These are phyloP conservation scores for Aspergillus sp. DNA, from an alignment of 2,329 filamentous ascomycete species.

Conservation along the genomic window DNA sequence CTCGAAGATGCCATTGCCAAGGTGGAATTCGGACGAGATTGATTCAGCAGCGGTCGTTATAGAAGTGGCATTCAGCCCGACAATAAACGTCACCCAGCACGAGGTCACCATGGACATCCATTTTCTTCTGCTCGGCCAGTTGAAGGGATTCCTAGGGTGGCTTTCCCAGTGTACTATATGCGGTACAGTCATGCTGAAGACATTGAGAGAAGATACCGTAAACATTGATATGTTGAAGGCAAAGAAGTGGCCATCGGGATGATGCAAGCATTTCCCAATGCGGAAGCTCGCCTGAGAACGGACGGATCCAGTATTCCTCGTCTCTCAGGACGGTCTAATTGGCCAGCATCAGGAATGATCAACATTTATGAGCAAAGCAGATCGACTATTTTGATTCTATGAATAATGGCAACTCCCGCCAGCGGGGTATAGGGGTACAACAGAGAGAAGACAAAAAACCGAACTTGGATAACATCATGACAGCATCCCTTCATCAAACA, in stretches of 20 bases:
- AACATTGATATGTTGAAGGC: too few species aligned
- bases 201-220: too few species aligned
- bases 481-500: background rate
- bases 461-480: background rate
- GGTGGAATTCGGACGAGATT: constrained; percentile 14
- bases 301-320: background rate
- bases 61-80: constrained; percentile 20
- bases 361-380: background rate
- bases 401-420: constrained; percentile 1
- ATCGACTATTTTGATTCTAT: background rate
- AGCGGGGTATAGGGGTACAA: too few species aligned
- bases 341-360: too few species aligned
- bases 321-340: background rate
- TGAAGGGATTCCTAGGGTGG: constrained; percentile 18
- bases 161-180: constrained; percentile 8
- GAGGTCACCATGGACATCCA: constrained; percentile 18
- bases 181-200: background rate
- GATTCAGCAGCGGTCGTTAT: constrained; percentile 17
- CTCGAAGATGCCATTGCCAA: constrained; percentile 15
- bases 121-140: constrained; percentile 17
- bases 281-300: background rate
- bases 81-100: constrained; percentile 18
- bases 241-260: background rate
- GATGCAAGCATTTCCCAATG: background rate
- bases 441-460: background rate